Evolutionary conservation across 2,329 filamentous ascomycete species (phyloP), one percentile per base, ranked within the genome.

Genomic region (Dothiorella sarmentorum): DNA sequence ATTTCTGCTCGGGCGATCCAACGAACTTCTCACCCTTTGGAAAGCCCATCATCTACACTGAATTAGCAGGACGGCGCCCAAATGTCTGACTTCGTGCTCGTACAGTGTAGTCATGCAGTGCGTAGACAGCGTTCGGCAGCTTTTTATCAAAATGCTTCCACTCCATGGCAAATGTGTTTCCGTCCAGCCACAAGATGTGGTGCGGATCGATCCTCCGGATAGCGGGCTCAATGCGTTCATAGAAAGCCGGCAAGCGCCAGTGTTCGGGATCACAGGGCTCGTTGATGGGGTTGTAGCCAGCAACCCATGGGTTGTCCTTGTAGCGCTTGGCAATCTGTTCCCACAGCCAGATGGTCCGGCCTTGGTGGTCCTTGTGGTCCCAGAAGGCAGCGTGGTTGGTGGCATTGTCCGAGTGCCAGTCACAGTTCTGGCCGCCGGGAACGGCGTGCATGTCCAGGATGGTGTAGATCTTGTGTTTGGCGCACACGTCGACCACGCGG

Each of bases 81-180:
- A 17, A 27, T 7, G 6, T 29, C 11, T 17, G 13, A 31, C 15
- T 27, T 4, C 20, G 18, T 13, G 27, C 13, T 17, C 13, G 11
- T 43, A 58, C 58, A 37, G 74, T 75, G 63, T 84, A 84, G 62
- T 84, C 81, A 63, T 84, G 81, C 42, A 80, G 73, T 4, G 77
- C 73, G 63, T 83, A 83, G 0, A 81, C 81, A 2, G 74, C 70
- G 63, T 68, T 75, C 43, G 78, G 78, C 33, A 53, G 24, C 24
- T 53, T 53, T 35, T 72, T 64, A 4, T 73, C 67, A 0, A 75
- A 73, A 58, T 78, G 80, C 6, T 67, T 71, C 11, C 71, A 71
- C 63, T 83, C 70, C 70, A 72, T 72, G 6, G 68, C 61, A 51
- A 69, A 71, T 2, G 68, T 71, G 55, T 73, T 73, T 1, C 70